Percentiles rank a stretch among this genome's conserved stretches.
phyloP scores from a whole-genome alignment of 1,284 basidiomycete genomes.

The Austroboletus sp. region DNA sequence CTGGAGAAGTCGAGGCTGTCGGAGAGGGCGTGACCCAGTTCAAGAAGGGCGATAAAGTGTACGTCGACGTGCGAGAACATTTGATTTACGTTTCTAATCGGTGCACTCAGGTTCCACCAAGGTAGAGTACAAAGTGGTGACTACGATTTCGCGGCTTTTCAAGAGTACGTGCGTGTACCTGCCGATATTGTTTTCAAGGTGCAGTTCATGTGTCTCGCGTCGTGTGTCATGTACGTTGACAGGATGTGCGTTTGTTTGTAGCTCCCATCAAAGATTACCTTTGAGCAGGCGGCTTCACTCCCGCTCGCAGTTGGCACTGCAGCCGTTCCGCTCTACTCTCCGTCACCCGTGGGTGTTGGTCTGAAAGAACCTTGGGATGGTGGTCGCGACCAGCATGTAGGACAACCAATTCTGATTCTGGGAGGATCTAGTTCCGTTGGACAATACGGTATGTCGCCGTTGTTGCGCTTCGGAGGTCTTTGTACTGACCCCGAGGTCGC shows the following conservation, averaged over 20 bases:
- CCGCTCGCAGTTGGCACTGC: constrained; percentile 11
- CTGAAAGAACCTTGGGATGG: constrained; percentile 24
- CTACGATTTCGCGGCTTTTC: constrained; percentile 23
- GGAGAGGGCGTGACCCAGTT: constrained; percentile 39
- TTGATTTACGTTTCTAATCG: background rate
- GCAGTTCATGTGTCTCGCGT: background rate
- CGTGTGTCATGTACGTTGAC: background rate
- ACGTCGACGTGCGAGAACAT: constrained; percentile 7
- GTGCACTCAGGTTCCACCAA: constrained; percentile 22
- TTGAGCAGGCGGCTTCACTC: constrained; percentile 25
- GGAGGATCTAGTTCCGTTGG: constrained; percentile 36
- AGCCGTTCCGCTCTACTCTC: constrained; percentile 18
- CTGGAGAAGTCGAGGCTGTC: constrained; percentile 42
- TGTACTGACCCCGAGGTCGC: background rate
- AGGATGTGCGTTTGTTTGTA: background rate
- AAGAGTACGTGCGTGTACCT: constrained; percentile 30
- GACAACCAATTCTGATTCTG: constrained; percentile 31
- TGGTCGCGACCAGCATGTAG: constrained; percentile 17
- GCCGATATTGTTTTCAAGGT: constrained; percentile 31
- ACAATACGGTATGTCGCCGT: constrained; percentile 25
- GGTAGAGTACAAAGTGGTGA: constrained; percentile 12
- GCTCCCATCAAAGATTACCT: constrained; percentile 20
- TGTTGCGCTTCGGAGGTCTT: background rate
- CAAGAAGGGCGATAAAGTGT: constrained; percentile 47
- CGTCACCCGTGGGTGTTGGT: constrained; percentile 17